A percentile compares a stretch with the other conserved stretches of the same genome.
Conservation (phyloP, 148 eudicot species). For the Fagopyrum tataricum region DNA sequence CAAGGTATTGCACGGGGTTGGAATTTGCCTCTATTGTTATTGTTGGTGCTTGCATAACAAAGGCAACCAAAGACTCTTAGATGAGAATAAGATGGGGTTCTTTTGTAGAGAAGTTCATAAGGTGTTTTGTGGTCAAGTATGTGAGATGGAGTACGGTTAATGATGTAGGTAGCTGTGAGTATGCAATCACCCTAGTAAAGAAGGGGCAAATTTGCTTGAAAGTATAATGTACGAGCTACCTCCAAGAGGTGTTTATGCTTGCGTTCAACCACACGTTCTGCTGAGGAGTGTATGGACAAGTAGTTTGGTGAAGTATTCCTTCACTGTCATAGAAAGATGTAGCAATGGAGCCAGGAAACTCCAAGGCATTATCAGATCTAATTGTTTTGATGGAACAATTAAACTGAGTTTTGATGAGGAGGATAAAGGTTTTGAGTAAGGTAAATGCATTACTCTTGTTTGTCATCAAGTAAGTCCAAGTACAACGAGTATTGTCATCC, state of each 20-base stretch:
- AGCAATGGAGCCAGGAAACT: too few species aligned
- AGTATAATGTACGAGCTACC: neutral
- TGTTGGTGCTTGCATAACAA: neutral
- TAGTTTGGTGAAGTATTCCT: conserved; percentile 11
- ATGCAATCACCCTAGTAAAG: conserved; percentile 1
- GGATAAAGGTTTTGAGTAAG: too few species aligned
- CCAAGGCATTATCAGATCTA: too few species aligned
- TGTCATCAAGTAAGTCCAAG: too few species aligned
- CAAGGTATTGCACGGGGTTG: neutral
- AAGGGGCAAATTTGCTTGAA: neutral
- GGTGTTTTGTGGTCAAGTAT: neutral
- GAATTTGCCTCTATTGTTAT: neutral
- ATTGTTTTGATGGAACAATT: too few species aligned
- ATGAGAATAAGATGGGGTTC: neutral
- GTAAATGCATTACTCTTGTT: too few species aligned
- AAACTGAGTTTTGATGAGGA: too few species aligned
- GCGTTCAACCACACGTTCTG: conserved; percentile 6
- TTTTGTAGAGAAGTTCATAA: neutral
- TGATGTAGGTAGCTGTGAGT: neutral
- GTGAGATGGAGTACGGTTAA: neutral
- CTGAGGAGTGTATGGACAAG: neutral
- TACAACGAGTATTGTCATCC: too few species aligned
- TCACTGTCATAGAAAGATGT: too few species aligned
- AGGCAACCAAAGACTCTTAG: neutral
- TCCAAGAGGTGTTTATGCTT: conserved; percentile 8